Base-by-base conservation (phyloP, 2,329 filamentous ascomycete species). In the Cryphonectria parasitica region DNA sequence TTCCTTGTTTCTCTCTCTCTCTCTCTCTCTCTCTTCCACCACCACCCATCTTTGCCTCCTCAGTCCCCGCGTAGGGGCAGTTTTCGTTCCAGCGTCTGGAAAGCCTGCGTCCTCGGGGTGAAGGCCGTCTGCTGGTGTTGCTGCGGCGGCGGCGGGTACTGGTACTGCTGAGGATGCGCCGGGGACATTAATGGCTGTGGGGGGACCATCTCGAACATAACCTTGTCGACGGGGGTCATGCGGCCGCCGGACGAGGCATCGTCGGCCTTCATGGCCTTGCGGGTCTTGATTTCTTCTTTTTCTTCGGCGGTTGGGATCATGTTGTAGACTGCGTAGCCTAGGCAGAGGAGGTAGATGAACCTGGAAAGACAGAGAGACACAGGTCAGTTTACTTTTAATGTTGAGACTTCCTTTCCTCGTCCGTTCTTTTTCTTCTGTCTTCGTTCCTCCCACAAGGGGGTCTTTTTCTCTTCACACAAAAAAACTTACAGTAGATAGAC, bases 401-500 rank as follows among this genome's bases (percentile, higher is more conserved):
- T 39, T 39, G 36, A 39, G 36, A 1, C 36, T 39, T 11, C 36
- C 10, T 13, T 11, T 39, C 36, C 13, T 39, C 36, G 10, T 39
- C 10, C 36, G 2, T 19, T 2, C 36, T 11, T 22, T 11, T 2
- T 11, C 31, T 25, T 4, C 36, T 1, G 3, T 5, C 58, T 10
- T 62, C 28, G 10, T 62, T 22, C 22, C 31, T 36, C 45, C 36
- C 10, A 49, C 19, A 8, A 49, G 19, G 17, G n/a, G n/a, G n/a
- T n/a, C 45, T 11, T 10, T 22, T 3, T 25, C 11, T 28, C 41
- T 70, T 69, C 31, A 64, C 28, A n/a, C 7, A 41, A 60, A 60
- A 41, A 49, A 65, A 86, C 89, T 82, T 84, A 92, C 90, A 92
- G 82, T 87, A 93, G 89, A 74, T 90, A 83, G 19, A 90, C 80